These are phyloP conservation scores for Asterionellopsis glacialis DNA, from an alignment of 108 stramenopile species.

Conservation along the genomic window DNA sequence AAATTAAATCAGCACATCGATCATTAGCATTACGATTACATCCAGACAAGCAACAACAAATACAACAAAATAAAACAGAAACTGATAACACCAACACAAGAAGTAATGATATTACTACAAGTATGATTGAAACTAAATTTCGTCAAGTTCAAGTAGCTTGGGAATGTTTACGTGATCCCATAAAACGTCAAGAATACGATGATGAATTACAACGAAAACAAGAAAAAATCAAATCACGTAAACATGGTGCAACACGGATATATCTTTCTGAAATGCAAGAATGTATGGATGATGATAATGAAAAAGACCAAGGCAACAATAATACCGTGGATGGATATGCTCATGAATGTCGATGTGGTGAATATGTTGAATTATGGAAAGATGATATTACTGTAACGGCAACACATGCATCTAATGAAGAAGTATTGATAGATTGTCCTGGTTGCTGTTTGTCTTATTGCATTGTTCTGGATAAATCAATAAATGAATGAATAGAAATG, in stretches of 20 bases:
- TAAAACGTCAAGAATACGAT: constrained; percentile 49
- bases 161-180: constrained; percentile 47
- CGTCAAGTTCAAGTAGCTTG: constrained; percentile 67
- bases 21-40: constrained; percentile 46
- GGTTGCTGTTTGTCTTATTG: constrained; percentile 36
- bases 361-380: constrained; percentile 28
- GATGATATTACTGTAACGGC: not conserved
- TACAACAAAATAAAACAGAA: not conserved
- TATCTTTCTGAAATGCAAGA: constrained; percentile 51
- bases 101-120: constrained; percentile 1
- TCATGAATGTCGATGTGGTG: constrained; percentile 57
- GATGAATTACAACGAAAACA: constrained; percentile 29
- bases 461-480: not conserved
- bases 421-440: constrained; percentile 29
- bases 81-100: constrained; percentile 3
- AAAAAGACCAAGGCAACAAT: not conserved
- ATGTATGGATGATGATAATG: constrained; percentile 38
- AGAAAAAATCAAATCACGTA: constrained; percentile 23
- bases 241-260: constrained; percentile 31
- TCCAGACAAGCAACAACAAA: constrained; percentile 50
- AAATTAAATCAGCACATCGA: constrained; percentile 75
- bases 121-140: constrained; percentile 17
- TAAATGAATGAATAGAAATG: too few species aligned
- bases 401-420: not conserved
- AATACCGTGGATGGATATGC: constrained; percentile 38